phyloP scores from a whole-genome alignment of 163 green algal genomes.

The Chlorella variabilis region DNA sequence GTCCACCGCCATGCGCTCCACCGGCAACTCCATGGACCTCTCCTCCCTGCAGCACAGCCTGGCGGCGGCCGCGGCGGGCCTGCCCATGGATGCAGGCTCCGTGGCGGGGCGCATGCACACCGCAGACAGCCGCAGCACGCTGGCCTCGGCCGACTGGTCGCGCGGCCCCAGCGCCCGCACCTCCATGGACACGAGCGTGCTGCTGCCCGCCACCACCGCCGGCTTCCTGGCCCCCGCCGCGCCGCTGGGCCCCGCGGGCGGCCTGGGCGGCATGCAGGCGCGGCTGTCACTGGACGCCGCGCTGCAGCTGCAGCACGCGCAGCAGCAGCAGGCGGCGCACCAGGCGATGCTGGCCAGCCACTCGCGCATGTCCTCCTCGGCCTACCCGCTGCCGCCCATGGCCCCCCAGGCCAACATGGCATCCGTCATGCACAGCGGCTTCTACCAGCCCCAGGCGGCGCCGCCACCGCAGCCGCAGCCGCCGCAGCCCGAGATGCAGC shows the following conservation, averaged over 20 bases:
- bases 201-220: slow-evolving; percentile 6
- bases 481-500: neutral
- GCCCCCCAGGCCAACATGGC: neutral
- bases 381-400: slow-evolving; percentile 1
- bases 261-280: neutral
- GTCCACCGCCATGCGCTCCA: neutral
- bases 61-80: slow-evolving; percentile 3
- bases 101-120: neutral
- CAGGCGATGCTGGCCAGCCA: slow-evolving; percentile 22
- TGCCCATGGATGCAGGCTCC: neutral
- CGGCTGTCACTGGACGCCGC: slow-evolving; percentile 33
- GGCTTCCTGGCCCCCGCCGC: neutral
- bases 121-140: slow-evolving; percentile 22
- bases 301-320: slow-evolving; percentile 11
- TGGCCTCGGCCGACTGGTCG: slow-evolving; percentile 24
- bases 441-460: neutral
- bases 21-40: slow-evolving; percentile 2
- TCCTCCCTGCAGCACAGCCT: slow-evolving; percentile 8
- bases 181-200: neutral
- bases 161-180: slow-evolving; percentile 7
- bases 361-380: neutral
- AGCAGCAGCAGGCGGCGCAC: slow-evolving; percentile 10
- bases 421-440: slow-evolving; percentile 27
- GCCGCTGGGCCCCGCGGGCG: neutral
- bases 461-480: neutral